These are phyloP conservation scores for Aspergillus candidus DNA, from an alignment of 2,329 filamentous ascomycete genomes.

Conservation along the genomic window DNA sequence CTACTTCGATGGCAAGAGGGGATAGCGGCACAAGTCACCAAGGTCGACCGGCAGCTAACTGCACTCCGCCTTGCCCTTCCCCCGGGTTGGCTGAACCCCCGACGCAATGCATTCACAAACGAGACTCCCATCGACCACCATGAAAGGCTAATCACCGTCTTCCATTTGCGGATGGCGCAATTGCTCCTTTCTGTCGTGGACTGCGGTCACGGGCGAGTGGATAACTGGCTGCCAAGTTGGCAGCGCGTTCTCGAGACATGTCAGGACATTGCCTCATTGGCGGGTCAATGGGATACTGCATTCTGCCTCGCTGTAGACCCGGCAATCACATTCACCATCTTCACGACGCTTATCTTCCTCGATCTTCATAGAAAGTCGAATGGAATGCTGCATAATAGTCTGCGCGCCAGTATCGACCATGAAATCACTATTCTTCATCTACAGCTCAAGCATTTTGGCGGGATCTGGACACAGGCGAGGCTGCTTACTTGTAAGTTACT, in stretches of 20 bases:
- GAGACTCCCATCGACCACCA: constrained; percentile 25
- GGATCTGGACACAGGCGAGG: constrained; percentile 19
- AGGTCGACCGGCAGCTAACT: constrained; percentile 3
- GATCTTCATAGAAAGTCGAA: constrained; percentile 21
- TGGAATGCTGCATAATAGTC: background rate
- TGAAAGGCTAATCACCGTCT: too few species aligned
- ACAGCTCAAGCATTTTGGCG: constrained; percentile 19
- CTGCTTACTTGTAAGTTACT: too few species aligned
- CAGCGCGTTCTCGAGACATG: constrained; percentile 24
- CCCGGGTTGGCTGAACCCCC: constrained; percentile 23
- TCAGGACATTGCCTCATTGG: constrained; percentile 25
- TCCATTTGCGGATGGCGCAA: too few species aligned
- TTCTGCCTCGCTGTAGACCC: constrained; percentile 28
- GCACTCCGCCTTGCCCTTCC: constrained; percentile 22
- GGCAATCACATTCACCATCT: constrained; percentile 31
- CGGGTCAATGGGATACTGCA: constrained; percentile 29
- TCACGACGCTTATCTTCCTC: constrained; percentile 23
- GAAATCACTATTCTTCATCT: constrained; percentile 16
- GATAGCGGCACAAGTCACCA: background rate
- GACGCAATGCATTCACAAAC: constrained; percentile 24
- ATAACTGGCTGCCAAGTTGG: constrained; percentile 24
- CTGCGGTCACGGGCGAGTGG: constrained; percentile 19
- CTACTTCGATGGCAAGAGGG: background rate
- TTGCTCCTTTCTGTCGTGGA: constrained; percentile 8
- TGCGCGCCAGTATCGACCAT: constrained; percentile 8